Conservation (phyloP, 305 asterid species). For the Fraxinus greggii region DNA sequence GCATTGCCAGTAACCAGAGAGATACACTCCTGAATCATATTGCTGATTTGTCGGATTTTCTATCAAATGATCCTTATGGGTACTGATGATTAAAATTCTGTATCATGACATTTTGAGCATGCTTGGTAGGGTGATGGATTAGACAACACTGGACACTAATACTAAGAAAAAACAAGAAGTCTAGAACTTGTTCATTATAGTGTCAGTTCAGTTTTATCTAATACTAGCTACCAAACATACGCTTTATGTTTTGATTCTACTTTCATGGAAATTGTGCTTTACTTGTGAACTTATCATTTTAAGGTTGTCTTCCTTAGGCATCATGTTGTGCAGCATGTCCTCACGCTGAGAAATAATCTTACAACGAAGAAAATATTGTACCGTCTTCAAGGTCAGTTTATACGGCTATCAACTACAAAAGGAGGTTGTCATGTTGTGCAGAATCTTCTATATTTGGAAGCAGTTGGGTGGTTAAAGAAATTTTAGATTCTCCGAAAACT, state of each 20-base stretch:
- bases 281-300: background rate
- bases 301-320: background rate
- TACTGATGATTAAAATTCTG: background rate
- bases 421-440: constrained; percentile 36
- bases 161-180: background rate
- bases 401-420: constrained; percentile 19
- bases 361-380: background rate
- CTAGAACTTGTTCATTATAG: background rate
- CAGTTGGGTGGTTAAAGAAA: constrained; percentile 22
- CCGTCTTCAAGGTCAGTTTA: constrained; percentile 16
- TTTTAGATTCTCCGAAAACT: background rate
- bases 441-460: constrained; percentile 15
- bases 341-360: background rate
- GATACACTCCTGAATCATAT: constrained; percentile 17
- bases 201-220: background rate
- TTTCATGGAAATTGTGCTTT: background rate
- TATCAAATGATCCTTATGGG: constrained; percentile 35
- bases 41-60: constrained; percentile 22
- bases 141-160: background rate
- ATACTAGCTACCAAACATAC: background rate
- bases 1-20: constrained; percentile 10
- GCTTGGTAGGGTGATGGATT: background rate
- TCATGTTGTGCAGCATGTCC: background rate
- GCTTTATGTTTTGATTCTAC: background rate
- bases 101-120: background rate